phyloP scores from a whole-genome alignment of 176 grass and related monocot genomes.

The Avena insularis region DNA sequence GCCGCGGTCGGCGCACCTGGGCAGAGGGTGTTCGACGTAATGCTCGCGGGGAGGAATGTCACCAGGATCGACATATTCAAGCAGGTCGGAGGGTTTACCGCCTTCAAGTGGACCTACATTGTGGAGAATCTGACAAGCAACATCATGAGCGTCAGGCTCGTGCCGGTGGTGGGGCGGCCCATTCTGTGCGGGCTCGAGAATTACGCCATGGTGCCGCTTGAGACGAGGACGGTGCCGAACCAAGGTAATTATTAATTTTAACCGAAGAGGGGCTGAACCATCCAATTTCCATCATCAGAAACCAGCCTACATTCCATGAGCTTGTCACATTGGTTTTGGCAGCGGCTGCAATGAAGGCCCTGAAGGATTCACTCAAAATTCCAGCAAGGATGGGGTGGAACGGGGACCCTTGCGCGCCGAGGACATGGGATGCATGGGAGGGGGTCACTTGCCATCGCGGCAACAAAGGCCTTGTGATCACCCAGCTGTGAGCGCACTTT shows the following conservation, averaged over 20 bases:
- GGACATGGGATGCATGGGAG: conserved; percentile 96
- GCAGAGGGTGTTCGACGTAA: conserved; percentile 87
- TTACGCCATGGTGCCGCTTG: conserved; percentile 92
- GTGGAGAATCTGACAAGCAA: conserved; percentile 72
- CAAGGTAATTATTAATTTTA: conserved; percentile 59
- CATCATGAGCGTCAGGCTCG: conserved; percentile 66
- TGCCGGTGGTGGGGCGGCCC: conserved; percentile 77
- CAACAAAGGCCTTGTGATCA: conserved; percentile 82
- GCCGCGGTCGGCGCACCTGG: conserved; percentile 53
- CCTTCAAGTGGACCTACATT: conserved; percentile 92
- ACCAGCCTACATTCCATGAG: not conserved
- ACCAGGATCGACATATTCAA: conserved; percentile 90
- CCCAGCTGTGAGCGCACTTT: conserved; percentile 68
- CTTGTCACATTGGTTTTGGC: conserved; percentile 12
- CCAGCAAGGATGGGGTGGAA: conserved; percentile 99
- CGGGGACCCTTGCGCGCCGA: conserved; percentile 86
- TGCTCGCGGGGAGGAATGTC: conserved; percentile 64
- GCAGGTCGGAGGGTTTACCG: conserved; percentile 89
- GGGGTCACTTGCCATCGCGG: conserved; percentile 84
- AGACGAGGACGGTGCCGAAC: conserved; percentile 58
- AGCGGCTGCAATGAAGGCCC: conserved; percentile 83
- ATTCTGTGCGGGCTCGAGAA: conserved; percentile 95
- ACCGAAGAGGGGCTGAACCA: not conserved
- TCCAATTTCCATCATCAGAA: not conserved
- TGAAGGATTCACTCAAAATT: conserved; percentile 92